These are phyloP conservation scores for Pilasporangium apinafurcum DNA, from an alignment of 352 stramenopile genomes.

Conservation along the genomic window DNA sequence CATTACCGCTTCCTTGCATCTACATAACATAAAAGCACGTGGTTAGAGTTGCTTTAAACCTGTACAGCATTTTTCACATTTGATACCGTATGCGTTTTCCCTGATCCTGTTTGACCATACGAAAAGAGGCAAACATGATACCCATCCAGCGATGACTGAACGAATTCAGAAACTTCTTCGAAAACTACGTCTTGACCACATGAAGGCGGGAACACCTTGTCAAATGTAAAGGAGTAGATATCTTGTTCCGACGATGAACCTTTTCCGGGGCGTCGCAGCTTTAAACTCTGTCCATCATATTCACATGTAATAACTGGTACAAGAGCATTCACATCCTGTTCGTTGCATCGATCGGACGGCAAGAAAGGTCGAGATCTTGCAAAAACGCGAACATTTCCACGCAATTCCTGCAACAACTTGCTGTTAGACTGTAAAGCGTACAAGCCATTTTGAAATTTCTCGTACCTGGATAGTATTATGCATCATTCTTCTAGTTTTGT, in stretches of 20 bases:
- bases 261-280: conserved; percentile 45
- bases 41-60: too few species aligned
- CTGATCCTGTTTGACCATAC: conserved; percentile 92
- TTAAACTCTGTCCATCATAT: conserved; percentile 64
- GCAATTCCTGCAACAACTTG: conserved; percentile 84
- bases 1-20: conserved; percentile 97
- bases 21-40: conserved; percentile 21
- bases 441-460: not conserved
- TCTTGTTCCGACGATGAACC: conserved; percentile 28
- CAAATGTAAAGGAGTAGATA: conserved; percentile 90
- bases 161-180: conserved; percentile 95
- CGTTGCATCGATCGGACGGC: conserved; percentile 61
- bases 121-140: conserved; percentile 97
- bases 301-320: conserved; percentile 57
- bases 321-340: conserved; percentile 16
- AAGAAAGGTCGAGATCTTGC: conserved; percentile 90
- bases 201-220: conserved; percentile 94
- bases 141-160: conserved; percentile 96
- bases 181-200: conserved; percentile 94
- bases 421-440: not conserved
- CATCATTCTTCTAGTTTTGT: conserved; percentile 89
- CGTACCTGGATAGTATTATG: conserved; percentile 95
- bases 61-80: too few species aligned
- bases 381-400: conserved; percentile 98
- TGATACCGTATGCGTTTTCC: conserved; percentile 91